These are phyloP conservation scores for Talaromyces liani DNA, from an alignment of 495 filamentous ascomycete species.

Conservation along the genomic window DNA sequence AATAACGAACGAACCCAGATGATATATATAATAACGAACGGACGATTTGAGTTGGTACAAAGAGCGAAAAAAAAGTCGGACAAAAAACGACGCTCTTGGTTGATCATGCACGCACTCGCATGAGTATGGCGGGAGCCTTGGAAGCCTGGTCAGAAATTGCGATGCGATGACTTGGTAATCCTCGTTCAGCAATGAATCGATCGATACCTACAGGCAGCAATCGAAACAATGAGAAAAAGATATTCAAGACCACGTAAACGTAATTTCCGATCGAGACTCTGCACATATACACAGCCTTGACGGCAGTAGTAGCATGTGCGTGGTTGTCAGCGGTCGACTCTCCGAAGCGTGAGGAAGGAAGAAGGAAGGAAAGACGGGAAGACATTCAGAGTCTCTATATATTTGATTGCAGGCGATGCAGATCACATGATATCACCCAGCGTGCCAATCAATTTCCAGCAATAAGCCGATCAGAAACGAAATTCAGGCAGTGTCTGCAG, in stretches of 20 bases:
- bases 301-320: not conserved
- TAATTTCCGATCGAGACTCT: constrained; percentile 11
- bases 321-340: constrained; percentile 11
- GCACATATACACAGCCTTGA: constrained; percentile 4
- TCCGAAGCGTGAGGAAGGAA: constrained; percentile 15
- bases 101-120: constrained; percentile 11
- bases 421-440: not conserved
- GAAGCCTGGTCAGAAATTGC: constrained; percentile 13
- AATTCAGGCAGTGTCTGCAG: not conserved
- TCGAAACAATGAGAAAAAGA: constrained; percentile 9
- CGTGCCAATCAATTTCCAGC: not conserved
- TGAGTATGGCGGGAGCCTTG: constrained; percentile 10
- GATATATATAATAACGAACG: constrained; percentile 7
- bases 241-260: not conserved
- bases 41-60: constrained; percentile 23
- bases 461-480: not conserved
- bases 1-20: not conserved
- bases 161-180: constrained; percentile 5
- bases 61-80: constrained; percentile 23
- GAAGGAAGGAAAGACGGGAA: constrained; percentile 5
- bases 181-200: not conserved
- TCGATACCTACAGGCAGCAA: not conserved
- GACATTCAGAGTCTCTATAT: not conserved
- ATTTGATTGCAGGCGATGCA: not conserved
- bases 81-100: constrained; percentile 11